phyloP scores from a whole-genome alignment of 345 rosid species.

The Eucalyptus marginata region DNA sequence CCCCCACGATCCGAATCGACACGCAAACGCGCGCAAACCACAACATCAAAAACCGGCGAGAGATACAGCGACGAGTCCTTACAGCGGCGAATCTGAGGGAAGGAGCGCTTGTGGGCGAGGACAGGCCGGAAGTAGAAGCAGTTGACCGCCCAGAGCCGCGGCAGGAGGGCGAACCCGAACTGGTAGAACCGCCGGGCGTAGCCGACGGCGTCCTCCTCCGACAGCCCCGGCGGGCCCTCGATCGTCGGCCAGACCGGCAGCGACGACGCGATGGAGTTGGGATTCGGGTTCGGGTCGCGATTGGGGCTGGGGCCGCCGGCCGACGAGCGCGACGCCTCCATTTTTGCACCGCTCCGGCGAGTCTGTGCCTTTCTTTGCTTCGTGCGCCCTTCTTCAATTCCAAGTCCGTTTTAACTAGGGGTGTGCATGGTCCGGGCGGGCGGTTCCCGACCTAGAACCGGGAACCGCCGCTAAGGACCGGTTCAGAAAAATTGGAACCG shows the following conservation, averaged over 20 bases:
- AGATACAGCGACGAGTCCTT: background rate
- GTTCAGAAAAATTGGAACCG: too few relatives aligned
- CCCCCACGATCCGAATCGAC: background rate
- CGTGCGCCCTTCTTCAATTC: background rate
- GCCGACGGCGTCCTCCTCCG: slow-evolving; percentile 76
- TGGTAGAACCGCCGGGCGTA: slow-evolving; percentile 83
- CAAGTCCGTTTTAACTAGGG: background rate
- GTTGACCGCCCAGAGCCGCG: slow-evolving; percentile 92
- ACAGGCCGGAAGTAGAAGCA: slow-evolving; percentile 99
- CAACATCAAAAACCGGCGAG: background rate
- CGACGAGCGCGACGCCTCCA: slow-evolving; percentile 46
- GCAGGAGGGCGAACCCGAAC: slow-evolving; percentile 84
- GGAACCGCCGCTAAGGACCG: too few relatives aligned
- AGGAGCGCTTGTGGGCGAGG: slow-evolving; percentile 71
- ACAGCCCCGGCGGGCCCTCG: slow-evolving; percentile 74
- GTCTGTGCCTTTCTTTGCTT: background rate
- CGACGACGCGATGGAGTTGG: slow-evolving; percentile 24
- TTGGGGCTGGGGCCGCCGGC: background rate
- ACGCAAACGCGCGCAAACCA: background rate
- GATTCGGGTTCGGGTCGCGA: slow-evolving; percentile 1
- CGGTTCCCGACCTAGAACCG: too few relatives aligned
- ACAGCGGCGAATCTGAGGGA: slow-evolving; percentile 77
- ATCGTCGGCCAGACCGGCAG: slow-evolving; percentile 80
- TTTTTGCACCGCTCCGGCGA: background rate
- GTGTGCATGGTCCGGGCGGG: too few relatives aligned